A percentile compares a stretch with the other conserved stretches of the same genome.
phyloP scores from a whole-genome alignment of 2,329 filamentous ascomycete species.

The Nannizzia gypsea region DNA sequence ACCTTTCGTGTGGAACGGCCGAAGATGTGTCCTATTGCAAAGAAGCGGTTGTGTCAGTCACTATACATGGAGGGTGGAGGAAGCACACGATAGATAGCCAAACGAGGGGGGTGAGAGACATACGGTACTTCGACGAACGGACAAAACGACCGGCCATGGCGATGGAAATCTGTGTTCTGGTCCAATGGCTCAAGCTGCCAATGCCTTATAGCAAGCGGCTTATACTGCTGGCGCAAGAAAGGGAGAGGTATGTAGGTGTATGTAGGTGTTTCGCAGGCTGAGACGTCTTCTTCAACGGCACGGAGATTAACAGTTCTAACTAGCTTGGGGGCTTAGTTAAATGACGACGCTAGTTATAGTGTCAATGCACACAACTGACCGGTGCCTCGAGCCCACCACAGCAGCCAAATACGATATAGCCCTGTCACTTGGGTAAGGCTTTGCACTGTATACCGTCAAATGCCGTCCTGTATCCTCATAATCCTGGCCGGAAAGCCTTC shows the following conservation, averaged over 20 bases:
- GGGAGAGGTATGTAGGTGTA: too few species aligned
- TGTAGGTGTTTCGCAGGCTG: background rate
- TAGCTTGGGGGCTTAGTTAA: background rate
- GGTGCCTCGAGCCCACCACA: background rate
- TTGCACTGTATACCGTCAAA: background rate
- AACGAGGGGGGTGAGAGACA: constrained; percentile 22
- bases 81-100: constrained; percentile 1
- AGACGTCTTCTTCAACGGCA: background rate
- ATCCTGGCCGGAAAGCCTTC: too few species aligned
- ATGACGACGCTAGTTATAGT: too few species aligned
- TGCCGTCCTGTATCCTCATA: too few species aligned
- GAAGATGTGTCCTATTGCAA: constrained; percentile 77
- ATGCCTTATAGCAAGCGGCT: background rate
- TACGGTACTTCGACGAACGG: constrained; percentile 62
- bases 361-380: background rate
- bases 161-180: background rate
- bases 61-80: constrained; percentile 11
- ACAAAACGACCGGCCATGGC: constrained; percentile 60
- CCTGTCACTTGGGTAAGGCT: background rate
- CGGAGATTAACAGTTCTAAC: background rate
- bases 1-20: constrained; percentile 84
- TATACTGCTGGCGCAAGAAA: background rate
- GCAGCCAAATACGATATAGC: background rate
- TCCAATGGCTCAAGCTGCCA: background rate
- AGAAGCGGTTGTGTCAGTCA: constrained; percentile 22